phyloP scores from a whole-genome alignment of 306 rosid genomes.

The Rosa multiflora region DNA sequence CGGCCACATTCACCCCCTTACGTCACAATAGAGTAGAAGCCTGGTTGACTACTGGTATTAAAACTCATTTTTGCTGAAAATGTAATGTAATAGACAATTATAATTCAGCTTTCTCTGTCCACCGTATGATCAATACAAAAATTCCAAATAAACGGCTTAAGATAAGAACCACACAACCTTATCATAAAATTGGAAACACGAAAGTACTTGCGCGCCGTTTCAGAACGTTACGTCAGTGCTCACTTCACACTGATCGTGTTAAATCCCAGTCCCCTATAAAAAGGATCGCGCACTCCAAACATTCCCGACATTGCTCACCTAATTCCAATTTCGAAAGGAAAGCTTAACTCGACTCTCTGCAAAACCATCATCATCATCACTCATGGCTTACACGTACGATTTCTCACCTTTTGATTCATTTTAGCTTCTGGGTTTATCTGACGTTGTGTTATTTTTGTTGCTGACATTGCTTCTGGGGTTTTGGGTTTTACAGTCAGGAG shows the following conservation, averaged over 20 bases:
- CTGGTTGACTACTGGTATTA: too few relatives aligned
- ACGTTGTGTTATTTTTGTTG: neutral
- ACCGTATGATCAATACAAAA: neutral
- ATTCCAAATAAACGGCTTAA: neutral
- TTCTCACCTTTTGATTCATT: neutral
- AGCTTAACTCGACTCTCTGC: neutral
- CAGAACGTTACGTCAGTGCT: slow-evolving; percentile 4
- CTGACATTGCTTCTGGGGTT: neutral
- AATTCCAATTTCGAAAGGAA: neutral
- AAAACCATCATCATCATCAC: neutral
- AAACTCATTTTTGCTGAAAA: too few relatives aligned
- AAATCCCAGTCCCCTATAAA: neutral
- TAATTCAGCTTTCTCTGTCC: neutral
- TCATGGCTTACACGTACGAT: slow-evolving; percentile 46
- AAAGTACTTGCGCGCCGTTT: neutral
- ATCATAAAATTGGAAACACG: neutral
- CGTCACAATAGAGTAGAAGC: too few relatives aligned
- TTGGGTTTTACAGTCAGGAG: slow-evolving; percentile 29
- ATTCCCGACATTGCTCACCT: neutral
- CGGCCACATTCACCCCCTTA: too few relatives aligned
- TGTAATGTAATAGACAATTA: too few relatives aligned
- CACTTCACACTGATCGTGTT: neutral
- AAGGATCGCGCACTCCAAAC: neutral
- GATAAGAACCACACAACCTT: neutral
- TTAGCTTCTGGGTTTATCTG: slow-evolving; percentile 3